Evolutionary conservation across 2,329 filamentous ascomycete genomes (phyloP).

Genomic region (Onygenales sp.): DNA sequence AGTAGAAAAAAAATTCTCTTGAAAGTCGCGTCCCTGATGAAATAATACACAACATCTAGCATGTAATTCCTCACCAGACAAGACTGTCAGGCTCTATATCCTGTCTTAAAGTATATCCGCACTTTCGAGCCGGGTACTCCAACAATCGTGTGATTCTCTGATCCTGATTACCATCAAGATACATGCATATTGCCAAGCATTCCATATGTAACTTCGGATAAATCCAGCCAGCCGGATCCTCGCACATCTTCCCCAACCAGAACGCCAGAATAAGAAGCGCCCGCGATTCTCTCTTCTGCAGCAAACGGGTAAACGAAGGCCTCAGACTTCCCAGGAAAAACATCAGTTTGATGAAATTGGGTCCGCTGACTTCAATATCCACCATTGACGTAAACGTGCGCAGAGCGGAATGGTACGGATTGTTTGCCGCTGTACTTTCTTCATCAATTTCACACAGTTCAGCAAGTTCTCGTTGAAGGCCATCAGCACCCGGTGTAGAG

Average conservation of each 20-base stretch:
- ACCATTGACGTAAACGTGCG: constrained; percentile 26
- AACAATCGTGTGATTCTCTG: constrained; percentile 19
- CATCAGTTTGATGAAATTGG: constrained; percentile 18
- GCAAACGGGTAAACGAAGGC: constrained; percentile 19
- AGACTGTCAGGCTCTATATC: constrained; percentile 10
- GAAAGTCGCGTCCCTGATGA: no score
- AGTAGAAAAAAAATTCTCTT: no score
- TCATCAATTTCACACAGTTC: constrained; percentile 26
- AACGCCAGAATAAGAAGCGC: constrained; percentile 24
- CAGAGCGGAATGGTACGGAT: constrained; percentile 27
- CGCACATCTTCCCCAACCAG: constrained; percentile 25
- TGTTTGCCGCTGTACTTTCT: constrained; percentile 19
- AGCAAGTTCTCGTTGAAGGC: constrained; percentile 22
- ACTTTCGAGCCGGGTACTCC: constrained; percentile 23
- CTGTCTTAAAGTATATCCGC: constrained; percentile 23
- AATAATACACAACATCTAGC: no score
- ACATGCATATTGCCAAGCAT: constrained; percentile 29
- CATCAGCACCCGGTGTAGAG: constrained; percentile 18
- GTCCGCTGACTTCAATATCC: constrained; percentile 15
- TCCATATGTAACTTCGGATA: constrained; percentile 22
- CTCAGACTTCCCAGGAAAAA: constrained; percentile 26
- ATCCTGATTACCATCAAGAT: constrained; percentile 21
- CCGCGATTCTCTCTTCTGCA: constrained; percentile 22
- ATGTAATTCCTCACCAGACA: not conserved
- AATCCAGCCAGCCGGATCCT: constrained; percentile 21